A percentile compares a stretch with the other conserved stretches of the same genome.
Evolutionary conservation across 345 rosid genomes (phyloP).

Genomic region (Rhodomyrtus tomentosa): DNA sequence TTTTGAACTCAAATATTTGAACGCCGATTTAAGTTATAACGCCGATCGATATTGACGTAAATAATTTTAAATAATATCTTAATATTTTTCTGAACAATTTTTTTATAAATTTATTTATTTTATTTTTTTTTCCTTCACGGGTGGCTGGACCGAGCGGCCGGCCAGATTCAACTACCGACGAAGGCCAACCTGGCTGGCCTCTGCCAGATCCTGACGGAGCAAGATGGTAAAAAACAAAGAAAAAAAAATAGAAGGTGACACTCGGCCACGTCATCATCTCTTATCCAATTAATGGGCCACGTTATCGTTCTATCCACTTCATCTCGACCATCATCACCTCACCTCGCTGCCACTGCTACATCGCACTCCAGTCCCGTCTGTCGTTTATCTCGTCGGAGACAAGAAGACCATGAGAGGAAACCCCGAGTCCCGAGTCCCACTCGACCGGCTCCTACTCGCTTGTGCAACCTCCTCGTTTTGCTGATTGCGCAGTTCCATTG

Average conservation of each 20-base stretch:
- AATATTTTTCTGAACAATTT: too few relatives aligned
- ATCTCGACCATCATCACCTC: not conserved
- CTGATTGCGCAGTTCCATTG: not conserved
- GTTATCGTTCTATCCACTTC: not conserved
- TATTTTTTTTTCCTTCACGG: too few relatives aligned
- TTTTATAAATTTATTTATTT: too few relatives aligned
- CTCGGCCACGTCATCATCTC: not conserved
- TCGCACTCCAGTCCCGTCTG: not conserved
- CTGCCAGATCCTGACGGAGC: too few relatives aligned
- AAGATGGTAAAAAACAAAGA: too few relatives aligned
- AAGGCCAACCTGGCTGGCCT: too few relatives aligned
- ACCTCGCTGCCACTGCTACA: not conserved
- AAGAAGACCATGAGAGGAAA: not conserved
- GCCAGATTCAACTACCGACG: too few relatives aligned
- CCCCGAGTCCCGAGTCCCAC: not conserved
- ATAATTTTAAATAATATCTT: too few relatives aligned
- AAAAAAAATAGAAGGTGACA: not conserved
- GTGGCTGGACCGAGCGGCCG: too few relatives aligned
- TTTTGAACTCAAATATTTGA: too few relatives aligned
- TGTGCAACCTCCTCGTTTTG: not conserved
- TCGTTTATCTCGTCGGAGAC: not conserved
- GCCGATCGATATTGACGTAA: too few relatives aligned
- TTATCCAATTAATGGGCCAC: not conserved
- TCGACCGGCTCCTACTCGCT: not conserved
- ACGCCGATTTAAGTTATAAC: too few relatives aligned